Conservation (phyloP, 2,329 filamentous ascomycete species). For the Pseudomassariella vexata region DNA sequence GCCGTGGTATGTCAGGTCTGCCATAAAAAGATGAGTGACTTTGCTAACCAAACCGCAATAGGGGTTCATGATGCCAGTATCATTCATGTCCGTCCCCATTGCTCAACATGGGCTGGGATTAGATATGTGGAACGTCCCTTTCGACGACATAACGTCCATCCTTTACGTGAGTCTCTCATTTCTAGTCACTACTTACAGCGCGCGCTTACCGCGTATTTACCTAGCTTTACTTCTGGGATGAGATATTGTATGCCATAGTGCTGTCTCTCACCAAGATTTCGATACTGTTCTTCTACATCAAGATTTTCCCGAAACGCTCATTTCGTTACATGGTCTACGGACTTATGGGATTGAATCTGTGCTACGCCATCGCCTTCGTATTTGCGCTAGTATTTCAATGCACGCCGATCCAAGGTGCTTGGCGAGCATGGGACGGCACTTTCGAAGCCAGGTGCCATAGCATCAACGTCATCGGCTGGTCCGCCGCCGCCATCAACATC, state of each 20-base stretch:
- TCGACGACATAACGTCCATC: conserved; percentile 34
- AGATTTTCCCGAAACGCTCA: conserved; percentile 23
- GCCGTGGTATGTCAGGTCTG: conserved; percentile 14
- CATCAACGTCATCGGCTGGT: conserved; percentile 25
- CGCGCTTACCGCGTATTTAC: too few species aligned
- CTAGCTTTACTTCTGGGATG: conserved; percentile 23
- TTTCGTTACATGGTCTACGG: conserved; percentile 18
- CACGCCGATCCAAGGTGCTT: conserved; percentile 12
- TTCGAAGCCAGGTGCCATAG: conserved; percentile 23
- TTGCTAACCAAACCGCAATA: background rate
- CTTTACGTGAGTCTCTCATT: conserved; percentile 25
- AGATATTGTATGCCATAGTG: conserved; percentile 22
- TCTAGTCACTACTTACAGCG: background rate
- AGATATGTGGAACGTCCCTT: conserved; percentile 37
- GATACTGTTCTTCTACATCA: conserved; percentile 30
- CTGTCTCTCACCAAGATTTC: conserved; percentile 27
- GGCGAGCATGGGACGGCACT: conserved; percentile 24
- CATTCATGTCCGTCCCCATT: conserved; percentile 24
- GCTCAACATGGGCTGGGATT: conserved; percentile 31
- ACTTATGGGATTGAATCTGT: conserved; percentile 24
- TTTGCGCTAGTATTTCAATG: conserved; percentile 14
- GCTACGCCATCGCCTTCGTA: conserved; percentile 11
- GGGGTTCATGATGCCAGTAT: conserved; percentile 17
- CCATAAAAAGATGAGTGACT: background rate
- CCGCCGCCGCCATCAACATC: conserved; percentile 25